Evolutionary conservation across 805 yeast genomes (phyloP).

Genomic region (Schizosaccharomyces japonicus): DNA sequence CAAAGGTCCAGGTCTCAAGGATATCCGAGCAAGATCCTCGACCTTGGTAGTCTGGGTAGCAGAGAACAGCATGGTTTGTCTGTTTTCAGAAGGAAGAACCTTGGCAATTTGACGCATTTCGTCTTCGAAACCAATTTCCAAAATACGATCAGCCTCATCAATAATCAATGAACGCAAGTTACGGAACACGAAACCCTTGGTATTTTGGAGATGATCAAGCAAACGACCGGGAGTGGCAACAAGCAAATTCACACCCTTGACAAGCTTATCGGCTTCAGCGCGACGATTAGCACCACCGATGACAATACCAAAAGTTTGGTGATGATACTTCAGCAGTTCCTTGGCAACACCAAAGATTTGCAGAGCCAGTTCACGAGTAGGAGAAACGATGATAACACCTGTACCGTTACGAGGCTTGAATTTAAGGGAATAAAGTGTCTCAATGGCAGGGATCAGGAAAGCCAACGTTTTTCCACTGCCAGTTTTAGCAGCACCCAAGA

Average conservation of each 20-base stretch:
- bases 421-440: slow-evolving; percentile 64
- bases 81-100: slow-evolving; percentile 59
- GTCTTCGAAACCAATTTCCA: slow-evolving; percentile 95
- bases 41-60: slow-evolving; percentile 98
- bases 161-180: slow-evolving; percentile 81
- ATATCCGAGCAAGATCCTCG: slow-evolving; percentile 90
- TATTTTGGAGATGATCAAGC: slow-evolving; percentile 87
- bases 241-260: slow-evolving; percentile 76
- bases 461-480: slow-evolving; percentile 98
- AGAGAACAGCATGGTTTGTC: slow-evolving; percentile 94
- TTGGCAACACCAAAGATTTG: slow-evolving; percentile 96
- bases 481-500: slow-evolving; percentile 97
- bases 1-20: slow-evolving; percentile 75
- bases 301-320: slow-evolving; percentile 87
- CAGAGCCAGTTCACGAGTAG: slow-evolving; percentile 90
- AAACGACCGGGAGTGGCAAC: slow-evolving; percentile 96
- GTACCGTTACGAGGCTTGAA: slow-evolving; percentile 97
- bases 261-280: slow-evolving; percentile 85
- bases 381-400: slow-evolving; percentile 85
- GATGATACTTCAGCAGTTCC: slow-evolving; percentile 69
- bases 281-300: slow-evolving; percentile 97
- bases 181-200: slow-evolving; percentile 39
- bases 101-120: slow-evolving; percentile 94
- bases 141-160: slow-evolving; percentile 94
- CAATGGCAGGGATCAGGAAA: slow-evolving; percentile 85